Percentiles rank a stretch among this genome's conserved stretches.
phyloP scores from a whole-genome alignment of 2,329 filamentous ascomycete genomes.

The Hortaea werneckii region DNA sequence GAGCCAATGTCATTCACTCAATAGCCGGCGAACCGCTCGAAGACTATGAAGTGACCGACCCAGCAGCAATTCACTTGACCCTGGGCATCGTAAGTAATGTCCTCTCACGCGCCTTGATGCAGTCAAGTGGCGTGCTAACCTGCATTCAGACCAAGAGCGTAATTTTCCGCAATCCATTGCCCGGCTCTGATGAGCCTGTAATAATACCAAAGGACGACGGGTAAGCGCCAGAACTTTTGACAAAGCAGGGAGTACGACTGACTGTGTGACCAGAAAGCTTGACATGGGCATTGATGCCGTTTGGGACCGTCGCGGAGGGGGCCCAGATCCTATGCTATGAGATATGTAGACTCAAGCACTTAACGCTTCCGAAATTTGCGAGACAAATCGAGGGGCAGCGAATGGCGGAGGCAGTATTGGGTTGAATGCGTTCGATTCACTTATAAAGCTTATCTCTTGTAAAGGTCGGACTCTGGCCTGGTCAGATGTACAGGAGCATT shows the following conservation, averaged over 20 bases:
- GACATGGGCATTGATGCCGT: constrained; percentile 5
- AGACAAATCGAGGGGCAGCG: no score
- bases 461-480: no score
- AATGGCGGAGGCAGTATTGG: no score
- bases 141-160: constrained; percentile 3
- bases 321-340: constrained; percentile 3
- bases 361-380: background rate
- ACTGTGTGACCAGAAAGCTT: constrained; percentile 1
- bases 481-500: no score
- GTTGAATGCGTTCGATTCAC: no score
- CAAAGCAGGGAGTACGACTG: background rate
- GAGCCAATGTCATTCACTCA: constrained; percentile 44
- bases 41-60: constrained; percentile 1
- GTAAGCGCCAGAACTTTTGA: background rate
- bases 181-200: background rate
- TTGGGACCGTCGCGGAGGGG: constrained; percentile 3
- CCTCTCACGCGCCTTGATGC: background rate
- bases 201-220: constrained; percentile 3
- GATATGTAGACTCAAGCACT: background rate
- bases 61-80: constrained; percentile 2
- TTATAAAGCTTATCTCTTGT: no score
- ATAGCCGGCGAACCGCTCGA: constrained; percentile 23
- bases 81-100: constrained; percentile 2
- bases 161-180: constrained; percentile 1
- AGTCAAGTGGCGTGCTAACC: background rate